Conservation (phyloP, 129 eudicot genomes). For the Flaveria ramosissima region DNA sequence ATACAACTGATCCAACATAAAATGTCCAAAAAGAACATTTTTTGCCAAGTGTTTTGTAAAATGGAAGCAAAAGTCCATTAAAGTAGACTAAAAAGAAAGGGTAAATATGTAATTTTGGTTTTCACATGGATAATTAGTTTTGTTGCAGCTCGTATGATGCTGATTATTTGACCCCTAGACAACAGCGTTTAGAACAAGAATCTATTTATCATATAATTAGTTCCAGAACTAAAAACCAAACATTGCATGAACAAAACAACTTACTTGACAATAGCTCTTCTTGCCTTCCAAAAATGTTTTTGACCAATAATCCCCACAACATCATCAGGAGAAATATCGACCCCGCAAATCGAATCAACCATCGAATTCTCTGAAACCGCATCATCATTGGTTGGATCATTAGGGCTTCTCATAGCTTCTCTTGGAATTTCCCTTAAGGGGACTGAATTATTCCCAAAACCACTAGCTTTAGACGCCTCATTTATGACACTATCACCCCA, state of each 20-base stretch:
- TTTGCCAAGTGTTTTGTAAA: too few relatives aligned
- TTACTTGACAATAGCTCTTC: constrained; percentile 91
- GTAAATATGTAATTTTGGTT: background rate
- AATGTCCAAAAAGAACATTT: background rate
- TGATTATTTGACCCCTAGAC: background rate
- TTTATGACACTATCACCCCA: constrained; percentile 40
- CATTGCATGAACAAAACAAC: constrained; percentile 21
- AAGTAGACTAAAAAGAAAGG: background rate
- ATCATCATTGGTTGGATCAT: constrained; percentile 51
- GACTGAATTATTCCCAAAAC: constrained; percentile 31
- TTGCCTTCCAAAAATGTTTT: constrained; percentile 92
- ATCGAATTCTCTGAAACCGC: constrained; percentile 73
- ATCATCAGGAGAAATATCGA: constrained; percentile 81
- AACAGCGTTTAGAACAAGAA: background rate
- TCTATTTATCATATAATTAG: background rate
- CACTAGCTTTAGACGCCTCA: constrained; percentile 34
- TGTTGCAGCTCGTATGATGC: background rate
- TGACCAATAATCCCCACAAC: constrained; percentile 79
- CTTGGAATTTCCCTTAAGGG: constrained; percentile 30
- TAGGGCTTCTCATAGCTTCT: constrained; percentile 43
- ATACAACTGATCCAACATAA: background rate
- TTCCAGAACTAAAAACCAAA: background rate
- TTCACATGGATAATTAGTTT: background rate
- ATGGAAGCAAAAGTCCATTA: background rate
- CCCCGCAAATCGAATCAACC: constrained; percentile 60